Conservation (phyloP, 495 filamentous ascomycete species). For the Penicillium ucsense region DNA sequence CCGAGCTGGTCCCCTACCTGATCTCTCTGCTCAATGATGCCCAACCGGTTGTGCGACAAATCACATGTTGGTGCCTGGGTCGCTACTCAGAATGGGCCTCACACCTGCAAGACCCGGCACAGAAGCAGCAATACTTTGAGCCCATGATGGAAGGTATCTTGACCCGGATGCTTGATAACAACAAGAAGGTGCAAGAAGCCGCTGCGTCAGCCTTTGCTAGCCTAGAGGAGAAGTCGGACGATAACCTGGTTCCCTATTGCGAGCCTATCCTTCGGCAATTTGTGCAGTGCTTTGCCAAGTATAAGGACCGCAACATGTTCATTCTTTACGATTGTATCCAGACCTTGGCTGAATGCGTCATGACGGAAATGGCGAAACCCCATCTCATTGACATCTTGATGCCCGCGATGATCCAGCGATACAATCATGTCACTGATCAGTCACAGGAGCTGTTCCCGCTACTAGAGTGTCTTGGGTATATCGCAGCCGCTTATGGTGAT, state of each 20-base stretch:
- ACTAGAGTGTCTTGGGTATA: slow-evolving; percentile 89
- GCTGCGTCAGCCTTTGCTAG: slow-evolving; percentile 94
- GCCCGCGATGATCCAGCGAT: slow-evolving; percentile 86
- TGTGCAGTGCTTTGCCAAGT: slow-evolving; percentile 81
- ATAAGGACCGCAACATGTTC: slow-evolving; percentile 98
- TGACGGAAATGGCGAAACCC: slow-evolving; percentile 63
- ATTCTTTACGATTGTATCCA: slow-evolving; percentile 98
- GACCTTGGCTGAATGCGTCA: slow-evolving; percentile 88
- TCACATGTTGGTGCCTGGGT: slow-evolving; percentile 95
- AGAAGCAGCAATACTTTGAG: slow-evolving; percentile 73
- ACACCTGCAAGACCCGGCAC: slow-evolving; percentile 51
- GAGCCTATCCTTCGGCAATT: slow-evolving; percentile 87
- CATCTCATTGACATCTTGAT: slow-evolving; percentile 78
- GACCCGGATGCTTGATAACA: slow-evolving; percentile 85
- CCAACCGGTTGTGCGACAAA: slow-evolving; percentile 90
- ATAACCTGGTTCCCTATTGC: slow-evolving; percentile 71
- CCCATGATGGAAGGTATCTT: slow-evolving; percentile 98
- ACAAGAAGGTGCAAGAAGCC: slow-evolving; percentile 96
- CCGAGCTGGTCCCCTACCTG: slow-evolving; percentile 82
- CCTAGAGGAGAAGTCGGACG: slow-evolving; percentile 86
- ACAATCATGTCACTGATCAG: slow-evolving; percentile 78
- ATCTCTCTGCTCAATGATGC: slow-evolving; percentile 75
- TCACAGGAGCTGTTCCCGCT: slow-evolving; percentile 92
- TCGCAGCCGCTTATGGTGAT: slow-evolving; percentile 77
- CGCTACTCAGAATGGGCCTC: slow-evolving; percentile 93